phyloP scores from a whole-genome alignment of 2,329 filamentous ascomycete genomes.

The Aureobasidium sp. region DNA sequence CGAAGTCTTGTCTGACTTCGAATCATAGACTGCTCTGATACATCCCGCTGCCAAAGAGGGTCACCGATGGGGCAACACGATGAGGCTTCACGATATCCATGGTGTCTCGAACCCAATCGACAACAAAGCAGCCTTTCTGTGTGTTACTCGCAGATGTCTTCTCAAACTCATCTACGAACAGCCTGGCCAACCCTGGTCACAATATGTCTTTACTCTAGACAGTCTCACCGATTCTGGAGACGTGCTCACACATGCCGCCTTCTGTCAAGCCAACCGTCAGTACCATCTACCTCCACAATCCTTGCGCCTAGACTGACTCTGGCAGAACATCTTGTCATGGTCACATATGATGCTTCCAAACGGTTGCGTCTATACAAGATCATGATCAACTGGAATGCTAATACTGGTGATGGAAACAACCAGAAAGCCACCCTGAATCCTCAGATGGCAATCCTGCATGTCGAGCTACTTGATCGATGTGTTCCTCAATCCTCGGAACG shows the following conservation, averaged over 20 bases:
- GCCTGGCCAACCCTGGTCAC: conserved; percentile 60
- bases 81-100: conserved; percentile 53
- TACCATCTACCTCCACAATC: neutral
- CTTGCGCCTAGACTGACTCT: neutral
- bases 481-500: conserved; percentile 2
- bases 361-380: conserved; percentile 68
- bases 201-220: conserved; percentile 65
- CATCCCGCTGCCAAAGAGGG: conserved; percentile 31
- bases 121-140: conserved; percentile 64
- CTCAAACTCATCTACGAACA: conserved; percentile 73
- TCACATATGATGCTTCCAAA: conserved; percentile 58
- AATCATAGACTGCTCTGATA: conserved; percentile 25
- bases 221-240: conserved; percentile 54
- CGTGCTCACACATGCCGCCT: conserved; percentile 54
- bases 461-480: conserved; percentile 5
- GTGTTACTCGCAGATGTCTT: conserved; percentile 63
- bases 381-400: conserved; percentile 61
- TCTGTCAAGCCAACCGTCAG: conserved; percentile 37
- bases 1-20: conserved; percentile 20
- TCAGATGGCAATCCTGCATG: conserved; percentile 3
- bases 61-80: conserved; percentile 58
- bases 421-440: neutral
- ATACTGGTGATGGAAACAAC: conserved; percentile 19
- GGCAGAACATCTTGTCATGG: conserved; percentile 51
- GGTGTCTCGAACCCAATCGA: conserved; percentile 66